These are phyloP conservation scores for Colletotrichum chlorophyti DNA, from an alignment of 2,329 filamentous ascomycete genomes.

Conservation along the genomic window DNA sequence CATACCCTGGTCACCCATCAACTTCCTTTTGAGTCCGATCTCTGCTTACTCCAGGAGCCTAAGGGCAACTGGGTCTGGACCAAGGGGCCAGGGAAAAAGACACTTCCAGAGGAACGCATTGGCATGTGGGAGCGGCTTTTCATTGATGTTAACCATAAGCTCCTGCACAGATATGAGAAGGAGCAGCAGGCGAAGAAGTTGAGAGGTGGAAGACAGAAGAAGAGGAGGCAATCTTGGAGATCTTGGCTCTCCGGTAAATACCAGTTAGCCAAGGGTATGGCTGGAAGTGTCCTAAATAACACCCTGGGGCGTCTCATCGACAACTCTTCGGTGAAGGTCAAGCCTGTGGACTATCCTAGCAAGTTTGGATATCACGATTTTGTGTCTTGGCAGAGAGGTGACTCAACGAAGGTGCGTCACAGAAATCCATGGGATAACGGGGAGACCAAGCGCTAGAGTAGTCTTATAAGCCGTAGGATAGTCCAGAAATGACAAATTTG, in stretches of 20 bases:
- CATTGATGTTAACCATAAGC: conserved; percentile 28
- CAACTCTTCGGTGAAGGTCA: background rate
- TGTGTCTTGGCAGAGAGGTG: conserved; percentile 25
- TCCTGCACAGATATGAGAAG: conserved; percentile 7
- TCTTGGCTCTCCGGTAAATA: background rate
- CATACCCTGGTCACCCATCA: conserved; percentile 20
- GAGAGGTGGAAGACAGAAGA: background rate
- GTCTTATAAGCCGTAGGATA: too few species aligned
- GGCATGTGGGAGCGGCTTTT: conserved; percentile 33
- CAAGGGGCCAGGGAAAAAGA: background rate
- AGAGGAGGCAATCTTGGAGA: background rate
- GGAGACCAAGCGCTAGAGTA: too few species aligned
- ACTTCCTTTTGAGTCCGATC: conserved; percentile 27
- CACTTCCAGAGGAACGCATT: conserved; percentile 29
- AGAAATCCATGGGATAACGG: background rate
- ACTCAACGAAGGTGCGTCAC: background rate
- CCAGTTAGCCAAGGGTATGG: background rate
- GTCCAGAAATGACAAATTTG: too few species aligned
- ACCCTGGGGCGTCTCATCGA: conserved; percentile 1
- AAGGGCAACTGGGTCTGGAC: conserved; percentile 25
- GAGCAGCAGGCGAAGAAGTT: background rate
- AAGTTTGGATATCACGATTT: conserved; percentile 28
- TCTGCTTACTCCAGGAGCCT: conserved; percentile 16
- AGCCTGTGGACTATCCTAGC: background rate
- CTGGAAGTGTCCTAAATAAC: background rate